Percentiles rank a stretch among this genome's conserved stretches.
Evolutionary conservation across 495 filamentous ascomycete genomes (phyloP).

Genomic region (Xylaria acuta): DNA sequence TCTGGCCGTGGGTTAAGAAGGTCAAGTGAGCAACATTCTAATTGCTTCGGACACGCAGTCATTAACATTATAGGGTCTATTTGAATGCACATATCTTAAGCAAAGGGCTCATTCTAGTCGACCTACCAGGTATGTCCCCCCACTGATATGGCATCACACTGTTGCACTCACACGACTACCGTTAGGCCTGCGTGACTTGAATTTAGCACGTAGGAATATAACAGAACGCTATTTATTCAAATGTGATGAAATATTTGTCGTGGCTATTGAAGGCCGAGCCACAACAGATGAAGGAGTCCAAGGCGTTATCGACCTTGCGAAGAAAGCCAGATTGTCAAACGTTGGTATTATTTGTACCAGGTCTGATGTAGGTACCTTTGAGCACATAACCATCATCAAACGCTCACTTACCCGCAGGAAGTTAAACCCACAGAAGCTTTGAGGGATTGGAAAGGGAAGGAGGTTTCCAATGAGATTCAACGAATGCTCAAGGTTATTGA

Average conservation of each 20-base stretch:
- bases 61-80: conserved; percentile 36
- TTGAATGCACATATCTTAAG: conserved; percentile 45
- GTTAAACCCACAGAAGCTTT: conserved; percentile 38
- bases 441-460: conserved; percentile 26
- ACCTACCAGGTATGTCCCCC: conserved; percentile 43
- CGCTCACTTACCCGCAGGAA: conserved; percentile 28
- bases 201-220: conserved; percentile 44
- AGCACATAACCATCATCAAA: neutral
- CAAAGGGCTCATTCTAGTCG: conserved; percentile 48
- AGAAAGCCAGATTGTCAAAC: conserved; percentile 41
- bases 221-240: conserved; percentile 46
- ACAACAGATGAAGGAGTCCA: conserved; percentile 41
- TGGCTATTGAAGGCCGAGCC: conserved; percentile 42
- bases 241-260: conserved; percentile 49
- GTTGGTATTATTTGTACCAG: conserved; percentile 49
- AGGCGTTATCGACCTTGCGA: conserved; percentile 44
- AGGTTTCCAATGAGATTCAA: neutral
- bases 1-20: conserved; percentile 50
- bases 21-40: conserved; percentile 36
- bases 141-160: neutral
- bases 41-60: neutral
- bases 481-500: neutral
- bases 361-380: conserved; percentile 40
- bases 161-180: neutral
- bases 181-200: conserved; percentile 45